Evolutionary conservation across 23 red algal species (phyloP), one percentile per base, ranked within the genome.

Genomic region (Cyanidioschyzon merolae): DNA sequence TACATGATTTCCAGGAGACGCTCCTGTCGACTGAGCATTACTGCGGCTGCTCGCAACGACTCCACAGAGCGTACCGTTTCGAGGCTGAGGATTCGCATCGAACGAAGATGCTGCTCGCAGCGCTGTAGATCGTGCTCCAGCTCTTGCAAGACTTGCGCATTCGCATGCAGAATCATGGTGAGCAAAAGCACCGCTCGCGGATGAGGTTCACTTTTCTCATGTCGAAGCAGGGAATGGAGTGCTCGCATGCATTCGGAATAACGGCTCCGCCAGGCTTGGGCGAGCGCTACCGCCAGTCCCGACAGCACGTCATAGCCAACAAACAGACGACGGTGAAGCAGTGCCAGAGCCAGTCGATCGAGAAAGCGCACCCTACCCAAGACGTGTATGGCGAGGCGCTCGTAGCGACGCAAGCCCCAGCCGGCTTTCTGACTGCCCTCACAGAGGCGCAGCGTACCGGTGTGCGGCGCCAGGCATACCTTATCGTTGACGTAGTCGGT

Each of bases 21-120:
- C 63, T 71, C 63, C 63, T 71, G 63, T 25, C 63, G 63, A 35
- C 63, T 71, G 63, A 71, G 63, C 63, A 71, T 3, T 3, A 71
- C 63, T 7, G 63, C 63, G 3, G 63, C 63, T 7, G 63, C 63
- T 3, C 63, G 63, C 16, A 71, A 32, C 12, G 63, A 71, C 7
- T 71, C 63, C 2, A 7, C 3, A 7, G 63, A 25, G 29, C 63
- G 63, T 7, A 71, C 63, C 12, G 63, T 35, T 27, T 71, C 63
- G 32, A 35, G 63, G 29, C 63, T 71, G 16, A 71, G 63, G 7
- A 35, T 35, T 7, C n/a, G n/a, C 63, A 71, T 32, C 63, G 63
- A 71, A 3, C 32, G 63, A 25, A 71, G 32, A 35, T 71, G 32
- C 63, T 71, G 63, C 63, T 71, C 63, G 29, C 63, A 71, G 16